A percentile compares a stretch with the other conserved stretches of the same genome.
Conservation (phyloP, 83 land plant genomes). For the Picea abies region DNA sequence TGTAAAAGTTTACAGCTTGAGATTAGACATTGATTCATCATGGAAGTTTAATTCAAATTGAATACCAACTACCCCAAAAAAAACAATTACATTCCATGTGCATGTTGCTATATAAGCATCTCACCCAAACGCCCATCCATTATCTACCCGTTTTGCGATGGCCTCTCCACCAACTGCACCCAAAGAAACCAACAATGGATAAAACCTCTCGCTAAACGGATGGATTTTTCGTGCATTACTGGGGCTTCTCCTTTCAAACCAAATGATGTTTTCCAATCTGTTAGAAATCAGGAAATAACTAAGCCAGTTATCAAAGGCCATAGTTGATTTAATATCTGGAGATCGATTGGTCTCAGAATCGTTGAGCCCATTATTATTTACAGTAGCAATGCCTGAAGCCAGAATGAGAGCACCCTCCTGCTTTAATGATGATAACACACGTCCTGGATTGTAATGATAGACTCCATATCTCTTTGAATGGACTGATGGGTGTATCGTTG, state of each 20-base stretch:
- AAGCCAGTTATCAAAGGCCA: slow-evolving; percentile 67
- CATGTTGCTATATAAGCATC: not conserved
- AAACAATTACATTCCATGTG: too few relatives aligned
- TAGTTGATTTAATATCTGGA: slow-evolving; percentile 35
- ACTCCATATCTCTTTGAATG: not conserved
- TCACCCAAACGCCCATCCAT: slow-evolving; percentile 1
- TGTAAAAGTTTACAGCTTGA: too few relatives aligned
- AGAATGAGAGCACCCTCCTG: slow-evolving; percentile 68
- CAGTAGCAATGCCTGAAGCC: slow-evolving; percentile 67
- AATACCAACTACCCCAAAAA: too few relatives aligned
- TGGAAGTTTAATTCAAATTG: too few relatives aligned
- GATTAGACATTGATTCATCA: too few relatives aligned
- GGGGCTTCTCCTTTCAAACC: not conserved
- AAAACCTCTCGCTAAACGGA: not conserved
- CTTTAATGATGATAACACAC: slow-evolving; percentile 63
- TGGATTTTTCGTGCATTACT: not conserved
- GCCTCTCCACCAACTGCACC: slow-evolving; percentile 6
- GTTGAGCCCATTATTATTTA: slow-evolving; percentile 37
- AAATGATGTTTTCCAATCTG: slow-evolving; percentile 11
- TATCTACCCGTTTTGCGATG: not conserved
- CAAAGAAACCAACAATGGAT: not conserved
- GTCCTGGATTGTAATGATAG: slow-evolving; percentile 70
- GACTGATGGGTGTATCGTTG: too few relatives aligned
- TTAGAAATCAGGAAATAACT: slow-evolving; percentile 47
- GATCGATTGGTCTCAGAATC: not conserved